Percentiles rank a stretch among this genome's conserved stretches.
These are phyloP conservation scores for Neurospora pannonica DNA, from an alignment of 495 filamentous ascomycete genomes.

Conservation along the genomic window DNA sequence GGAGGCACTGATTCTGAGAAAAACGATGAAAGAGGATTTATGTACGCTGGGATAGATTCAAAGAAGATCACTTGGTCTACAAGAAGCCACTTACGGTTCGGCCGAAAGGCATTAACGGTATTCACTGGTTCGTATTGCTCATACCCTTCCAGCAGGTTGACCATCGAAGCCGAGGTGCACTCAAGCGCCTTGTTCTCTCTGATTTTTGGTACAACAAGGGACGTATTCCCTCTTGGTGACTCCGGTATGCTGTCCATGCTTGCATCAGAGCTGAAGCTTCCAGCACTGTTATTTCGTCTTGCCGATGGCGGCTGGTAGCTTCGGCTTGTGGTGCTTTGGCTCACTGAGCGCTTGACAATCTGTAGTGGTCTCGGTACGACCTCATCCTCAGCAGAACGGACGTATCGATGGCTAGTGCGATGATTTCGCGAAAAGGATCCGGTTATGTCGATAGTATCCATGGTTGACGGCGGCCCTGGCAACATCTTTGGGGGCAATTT, in stretches of 20 bases:
- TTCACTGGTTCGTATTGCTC: background rate
- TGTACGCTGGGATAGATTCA: background rate
- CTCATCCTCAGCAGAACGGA: background rate
- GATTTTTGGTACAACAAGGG: constrained; percentile 21
- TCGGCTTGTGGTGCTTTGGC: background rate
- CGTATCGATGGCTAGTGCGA: background rate
- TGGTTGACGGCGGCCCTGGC: background rate
- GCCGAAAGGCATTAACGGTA: background rate
- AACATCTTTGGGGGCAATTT: background rate
- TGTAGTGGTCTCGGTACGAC: constrained; percentile 21
- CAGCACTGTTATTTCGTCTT: constrained; percentile 5
- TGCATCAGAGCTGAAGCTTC: constrained; percentile 9
- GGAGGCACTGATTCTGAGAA: background rate
- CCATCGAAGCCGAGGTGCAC: background rate
- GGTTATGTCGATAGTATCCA: background rate
- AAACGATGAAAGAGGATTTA: background rate
- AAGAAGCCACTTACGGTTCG: background rate
- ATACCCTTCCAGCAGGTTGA: background rate
- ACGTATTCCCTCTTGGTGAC: constrained; percentile 3
- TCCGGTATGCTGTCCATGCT: constrained; percentile 16
- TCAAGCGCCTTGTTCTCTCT: constrained; percentile 6
- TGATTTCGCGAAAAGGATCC: background rate
- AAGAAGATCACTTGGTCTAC: background rate
- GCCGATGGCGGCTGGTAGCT: background rate
- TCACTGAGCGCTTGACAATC: constrained; percentile 18